These are phyloP conservation scores for Leishmania martiniquensis DNA, from an alignment of 208 protist species.

Conservation along the genomic window DNA sequence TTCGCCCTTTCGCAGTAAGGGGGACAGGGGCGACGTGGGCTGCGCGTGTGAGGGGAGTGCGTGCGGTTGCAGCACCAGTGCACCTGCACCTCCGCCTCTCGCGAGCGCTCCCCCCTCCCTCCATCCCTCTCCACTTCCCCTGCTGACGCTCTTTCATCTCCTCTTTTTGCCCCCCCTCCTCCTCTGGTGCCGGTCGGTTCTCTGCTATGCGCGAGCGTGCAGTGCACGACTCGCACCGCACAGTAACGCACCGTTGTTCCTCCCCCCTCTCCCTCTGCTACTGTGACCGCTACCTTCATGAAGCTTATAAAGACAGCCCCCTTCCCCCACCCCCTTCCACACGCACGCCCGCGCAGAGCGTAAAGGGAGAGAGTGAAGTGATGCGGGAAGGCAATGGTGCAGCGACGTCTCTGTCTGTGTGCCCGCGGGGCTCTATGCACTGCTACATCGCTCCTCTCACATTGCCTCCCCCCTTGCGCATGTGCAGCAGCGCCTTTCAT, in stretches of 20 bases:
- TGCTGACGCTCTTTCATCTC: background rate
- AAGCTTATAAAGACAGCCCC: background rate
- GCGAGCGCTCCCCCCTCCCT: background rate
- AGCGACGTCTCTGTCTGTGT: background rate
- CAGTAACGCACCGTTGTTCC: background rate
- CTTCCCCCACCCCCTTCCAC: background rate
- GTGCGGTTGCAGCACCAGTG: background rate
- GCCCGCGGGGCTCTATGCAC: background rate
- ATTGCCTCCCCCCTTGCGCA: background rate
- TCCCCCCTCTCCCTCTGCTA: background rate
- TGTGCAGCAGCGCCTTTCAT: background rate
- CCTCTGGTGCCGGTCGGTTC: background rate
- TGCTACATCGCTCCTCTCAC: background rate
- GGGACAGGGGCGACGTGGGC: background rate
- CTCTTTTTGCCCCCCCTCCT: background rate
- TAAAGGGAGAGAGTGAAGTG: background rate
- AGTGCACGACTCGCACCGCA: background rate
- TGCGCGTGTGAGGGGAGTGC: too few relatives aligned
- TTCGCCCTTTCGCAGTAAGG: slow-evolving; percentile 19
- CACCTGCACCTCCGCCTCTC: background rate
- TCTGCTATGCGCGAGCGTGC: background rate
- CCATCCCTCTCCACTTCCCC: background rate
- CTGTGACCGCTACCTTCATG: background rate
- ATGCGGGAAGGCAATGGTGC: background rate
- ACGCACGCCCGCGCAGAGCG: background rate